A percentile compares a stretch with the other conserved stretches of the same genome.
phyloP scores from a whole-genome alignment of 1,139 yeast genomes.

The Meyerozyma smithsonii region DNA sequence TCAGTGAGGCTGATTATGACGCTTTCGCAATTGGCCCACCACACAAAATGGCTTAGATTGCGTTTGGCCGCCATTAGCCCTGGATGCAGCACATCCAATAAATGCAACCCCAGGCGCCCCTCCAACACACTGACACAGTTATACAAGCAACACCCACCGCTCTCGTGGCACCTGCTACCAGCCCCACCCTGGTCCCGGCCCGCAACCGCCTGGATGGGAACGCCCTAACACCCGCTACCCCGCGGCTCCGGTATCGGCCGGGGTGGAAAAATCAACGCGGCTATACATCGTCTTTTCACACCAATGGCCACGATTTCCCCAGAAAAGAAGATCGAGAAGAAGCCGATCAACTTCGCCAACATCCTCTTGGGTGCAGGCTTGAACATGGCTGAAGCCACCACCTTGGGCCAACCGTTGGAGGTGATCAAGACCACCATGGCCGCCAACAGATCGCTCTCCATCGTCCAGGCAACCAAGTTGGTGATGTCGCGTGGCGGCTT shows the following conservation, averaged over 20 bases:
- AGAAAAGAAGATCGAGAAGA: slow-evolving; percentile 50
- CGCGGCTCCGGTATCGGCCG: slow-evolving; percentile 4
- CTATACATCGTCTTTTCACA: neutral
- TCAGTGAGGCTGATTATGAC: too few relatives aligned
- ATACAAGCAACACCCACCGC: too few relatives aligned
- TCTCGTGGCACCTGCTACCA: too few relatives aligned
- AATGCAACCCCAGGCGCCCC: too few relatives aligned
- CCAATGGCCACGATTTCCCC: slow-evolving; percentile 1
- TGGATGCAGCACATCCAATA: too few relatives aligned
- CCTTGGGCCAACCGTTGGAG: slow-evolving; percentile 95
- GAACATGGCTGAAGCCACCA: slow-evolving; percentile 87
- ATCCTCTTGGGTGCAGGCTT: slow-evolving; percentile 91
- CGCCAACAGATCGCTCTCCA: slow-evolving; percentile 74
- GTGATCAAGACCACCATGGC: slow-evolving; percentile 98
- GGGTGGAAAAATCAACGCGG: neutral
- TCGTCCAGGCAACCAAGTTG: slow-evolving; percentile 62
- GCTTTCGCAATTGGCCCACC: neutral
- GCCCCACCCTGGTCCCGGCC: too few relatives aligned
- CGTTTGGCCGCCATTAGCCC: too few relatives aligned
- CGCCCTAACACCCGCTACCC: neutral
- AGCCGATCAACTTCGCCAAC: slow-evolving; percentile 85
- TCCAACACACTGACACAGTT: too few relatives aligned
- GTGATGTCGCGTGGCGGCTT: slow-evolving; percentile 95
- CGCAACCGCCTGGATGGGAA: too few relatives aligned
- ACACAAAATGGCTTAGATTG: too few relatives aligned